Evolutionary conservation across 768 basidiomycete genomes (phyloP).

Genomic region (Russula ochroleuca): DNA sequence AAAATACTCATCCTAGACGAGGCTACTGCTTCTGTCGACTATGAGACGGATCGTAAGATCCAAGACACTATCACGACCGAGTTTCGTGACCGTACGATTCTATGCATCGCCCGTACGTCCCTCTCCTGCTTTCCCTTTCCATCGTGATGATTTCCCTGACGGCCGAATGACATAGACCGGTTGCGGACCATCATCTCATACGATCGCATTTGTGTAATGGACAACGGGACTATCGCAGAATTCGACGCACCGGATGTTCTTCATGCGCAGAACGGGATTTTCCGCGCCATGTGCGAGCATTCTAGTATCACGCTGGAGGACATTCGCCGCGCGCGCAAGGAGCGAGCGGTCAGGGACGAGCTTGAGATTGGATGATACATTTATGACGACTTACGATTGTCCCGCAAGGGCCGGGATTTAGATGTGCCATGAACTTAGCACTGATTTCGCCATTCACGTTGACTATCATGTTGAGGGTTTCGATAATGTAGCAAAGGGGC

Average conservation of each 20-base stretch:
- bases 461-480: no score
- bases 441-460: no score
- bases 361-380: not conserved
- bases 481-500: no score
- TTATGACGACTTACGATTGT: not conserved
- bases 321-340: conserved; percentile 43
- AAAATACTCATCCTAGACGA: conserved; percentile 87
- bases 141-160: not conserved
- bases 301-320: conserved; percentile 74
- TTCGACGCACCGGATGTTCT: conserved; percentile 74
- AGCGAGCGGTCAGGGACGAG: conserved; percentile 14
- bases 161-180: conserved; percentile 48
- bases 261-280: conserved; percentile 60
- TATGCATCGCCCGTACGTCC: conserved; percentile 80
- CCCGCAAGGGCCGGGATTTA: not conserved
- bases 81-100: conserved; percentile 78
- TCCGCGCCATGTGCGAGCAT: conserved; percentile 81
- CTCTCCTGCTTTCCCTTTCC: not conserved
- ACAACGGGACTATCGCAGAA: conserved; percentile 78
- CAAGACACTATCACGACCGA: conserved; percentile 84
- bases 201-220: conserved; percentile 85
- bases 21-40: conserved; percentile 88
- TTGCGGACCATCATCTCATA: conserved; percentile 83
- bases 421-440: not conserved
- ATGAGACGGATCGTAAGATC: conserved; percentile 86